Conservation (phyloP, 495 filamentous ascomycete species). For the Penicillium chermesinum region DNA sequence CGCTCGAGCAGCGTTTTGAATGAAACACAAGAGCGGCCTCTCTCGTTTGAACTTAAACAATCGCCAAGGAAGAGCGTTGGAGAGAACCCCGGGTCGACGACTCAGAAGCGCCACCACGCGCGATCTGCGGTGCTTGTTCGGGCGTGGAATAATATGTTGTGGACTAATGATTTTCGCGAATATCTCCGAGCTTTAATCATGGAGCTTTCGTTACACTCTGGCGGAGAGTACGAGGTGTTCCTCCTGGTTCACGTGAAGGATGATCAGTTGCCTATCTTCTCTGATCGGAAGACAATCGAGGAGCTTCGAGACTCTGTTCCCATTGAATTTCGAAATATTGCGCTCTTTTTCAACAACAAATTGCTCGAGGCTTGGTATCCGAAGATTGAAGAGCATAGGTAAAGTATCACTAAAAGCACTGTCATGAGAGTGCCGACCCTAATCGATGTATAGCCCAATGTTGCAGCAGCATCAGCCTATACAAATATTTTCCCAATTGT, state of each 20-base stretch:
- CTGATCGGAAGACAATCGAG: conserved; percentile 47
- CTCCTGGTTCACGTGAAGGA: conserved; percentile 72
- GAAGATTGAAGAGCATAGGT: conserved; percentile 24
- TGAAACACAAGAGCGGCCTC: conserved; percentile 8
- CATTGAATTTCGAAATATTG: conserved; percentile 59
- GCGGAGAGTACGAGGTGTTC: conserved; percentile 73
- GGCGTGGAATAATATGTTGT: conserved; percentile 60
- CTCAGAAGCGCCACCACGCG: conserved; percentile 11
- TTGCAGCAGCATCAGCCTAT: conserved; percentile 32
- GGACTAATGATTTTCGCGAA: conserved; percentile 64
- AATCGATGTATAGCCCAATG: conserved; percentile 4
- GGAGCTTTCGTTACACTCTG: conserved; percentile 65
- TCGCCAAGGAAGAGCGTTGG: conserved; percentile 4
- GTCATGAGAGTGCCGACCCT: background rate
- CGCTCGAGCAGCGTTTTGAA: conserved; percentile 1
- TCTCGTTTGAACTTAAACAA: conserved; percentile 16
- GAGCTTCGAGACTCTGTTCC: conserved; percentile 48
- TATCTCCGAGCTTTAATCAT: conserved; percentile 68
- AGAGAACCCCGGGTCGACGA: background rate
- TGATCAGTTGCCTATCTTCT: conserved; percentile 43
- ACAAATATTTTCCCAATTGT: conserved; percentile 55
- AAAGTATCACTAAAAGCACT: background rate
- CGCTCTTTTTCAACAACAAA: conserved; percentile 59
- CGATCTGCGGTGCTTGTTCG: conserved; percentile 70
- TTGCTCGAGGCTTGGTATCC: conserved; percentile 27